Evolutionary conservation across 2,329 filamentous ascomycete species (phyloP).

Genomic region (Apiospora hydei): DNA sequence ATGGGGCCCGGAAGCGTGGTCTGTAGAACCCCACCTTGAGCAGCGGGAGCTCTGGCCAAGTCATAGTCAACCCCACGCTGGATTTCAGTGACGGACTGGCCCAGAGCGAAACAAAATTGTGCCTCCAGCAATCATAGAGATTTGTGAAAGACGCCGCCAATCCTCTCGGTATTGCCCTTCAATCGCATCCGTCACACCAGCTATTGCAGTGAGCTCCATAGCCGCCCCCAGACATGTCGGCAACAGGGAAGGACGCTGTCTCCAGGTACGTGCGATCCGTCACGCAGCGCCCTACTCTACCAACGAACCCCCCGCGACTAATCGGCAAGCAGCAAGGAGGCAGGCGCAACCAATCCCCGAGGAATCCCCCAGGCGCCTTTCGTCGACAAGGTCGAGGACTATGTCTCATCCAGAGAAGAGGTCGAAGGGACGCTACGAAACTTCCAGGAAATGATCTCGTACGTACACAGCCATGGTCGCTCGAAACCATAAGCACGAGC

Average conservation of each 20-base stretch:
- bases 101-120: slow-evolving; percentile 1
- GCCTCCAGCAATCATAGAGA: slow-evolving; percentile 8
- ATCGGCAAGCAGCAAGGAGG: slow-evolving; percentile 51
- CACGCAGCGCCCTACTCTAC: not conserved
- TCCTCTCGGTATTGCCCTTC: not conserved
- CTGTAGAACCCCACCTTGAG: not conserved
- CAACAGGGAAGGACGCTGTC: slow-evolving; percentile 23
- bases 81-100: not conserved
- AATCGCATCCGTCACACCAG: not conserved
- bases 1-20: no score
- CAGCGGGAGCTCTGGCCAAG: slow-evolving; percentile 16
- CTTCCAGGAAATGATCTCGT: slow-evolving; percentile 96
- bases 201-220: not conserved
- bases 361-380: slow-evolving; percentile 87
- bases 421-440: slow-evolving; percentile 82
- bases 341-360: slow-evolving; percentile 74
- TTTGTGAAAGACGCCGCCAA: not conserved
- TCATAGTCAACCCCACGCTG: slow-evolving; percentile 14
- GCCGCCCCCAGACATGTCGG: not conserved
- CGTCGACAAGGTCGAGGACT: slow-evolving; percentile 88
- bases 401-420: slow-evolving; percentile 78
- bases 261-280: slow-evolving; percentile 9
- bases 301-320: slow-evolving; percentile 23
- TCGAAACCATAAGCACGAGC: not conserved
- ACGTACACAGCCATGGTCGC: slow-evolving; percentile 44